phyloP scores from a whole-genome alignment of 495 filamentous ascomycete species.

The Melanomma pulvis-pyrius region DNA sequence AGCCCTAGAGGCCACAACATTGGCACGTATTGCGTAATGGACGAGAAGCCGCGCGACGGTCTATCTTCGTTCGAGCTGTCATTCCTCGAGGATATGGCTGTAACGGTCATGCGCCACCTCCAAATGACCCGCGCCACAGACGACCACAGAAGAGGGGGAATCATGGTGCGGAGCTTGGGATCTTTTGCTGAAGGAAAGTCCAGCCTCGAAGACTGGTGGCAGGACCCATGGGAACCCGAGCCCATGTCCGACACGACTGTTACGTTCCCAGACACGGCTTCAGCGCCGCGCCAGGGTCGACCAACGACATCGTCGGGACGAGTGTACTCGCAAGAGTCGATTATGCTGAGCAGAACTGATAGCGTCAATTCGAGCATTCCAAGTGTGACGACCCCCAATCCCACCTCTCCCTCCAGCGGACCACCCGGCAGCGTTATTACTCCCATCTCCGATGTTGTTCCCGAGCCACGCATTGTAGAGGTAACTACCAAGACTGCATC shows the following conservation, averaged over 20 bases:
- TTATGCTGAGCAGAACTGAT: background rate
- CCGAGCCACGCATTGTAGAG: slow-evolving; percentile 3
- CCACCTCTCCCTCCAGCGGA: slow-evolving; percentile 6
- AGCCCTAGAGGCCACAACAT: slow-evolving; percentile 70
- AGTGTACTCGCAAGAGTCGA: background rate
- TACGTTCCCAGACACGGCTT: background rate
- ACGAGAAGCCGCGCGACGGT: slow-evolving; percentile 54
- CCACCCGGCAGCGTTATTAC: background rate
- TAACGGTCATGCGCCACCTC: slow-evolving; percentile 65
- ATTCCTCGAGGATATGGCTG: slow-evolving; percentile 51
- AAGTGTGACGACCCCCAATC: slow-evolving; percentile 5
- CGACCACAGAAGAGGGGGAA: slow-evolving; percentile 59
- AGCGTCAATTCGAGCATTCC: slow-evolving; percentile 12
- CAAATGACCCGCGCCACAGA: slow-evolving; percentile 60
- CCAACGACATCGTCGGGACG: background rate
- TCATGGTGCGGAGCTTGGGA: slow-evolving; percentile 63
- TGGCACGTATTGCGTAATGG: slow-evolving; percentile 69
- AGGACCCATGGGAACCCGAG: slow-evolving; percentile 26
- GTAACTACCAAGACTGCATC: slow-evolving; percentile 19
- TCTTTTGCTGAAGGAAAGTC: slow-evolving; percentile 62
- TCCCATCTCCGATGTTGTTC: slow-evolving; percentile 9
- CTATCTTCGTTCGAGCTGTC: slow-evolving; percentile 38
- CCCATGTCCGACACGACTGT: background rate
- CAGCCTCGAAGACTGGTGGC: slow-evolving; percentile 25
- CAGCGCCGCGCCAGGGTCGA: slow-evolving; percentile 3